Evolutionary conservation across 805 yeast species (phyloP), one percentile per base, ranked within the genome.

Genomic region (Blastobotrys attinorum): DNA sequence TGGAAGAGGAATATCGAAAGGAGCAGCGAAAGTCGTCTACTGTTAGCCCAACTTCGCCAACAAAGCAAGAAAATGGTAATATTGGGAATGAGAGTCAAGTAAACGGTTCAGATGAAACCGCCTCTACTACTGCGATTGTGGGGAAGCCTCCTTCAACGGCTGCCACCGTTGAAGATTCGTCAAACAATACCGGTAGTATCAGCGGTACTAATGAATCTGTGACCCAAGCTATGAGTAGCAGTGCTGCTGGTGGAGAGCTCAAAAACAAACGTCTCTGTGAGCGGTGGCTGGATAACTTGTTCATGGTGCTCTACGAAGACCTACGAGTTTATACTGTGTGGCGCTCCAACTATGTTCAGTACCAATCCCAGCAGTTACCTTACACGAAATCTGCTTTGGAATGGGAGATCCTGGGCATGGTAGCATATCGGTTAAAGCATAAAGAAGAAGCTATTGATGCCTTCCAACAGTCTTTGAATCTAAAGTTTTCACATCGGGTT

Each of bases 351-450:
- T 74, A 75, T 52, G 76, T 88, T 49, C 96, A 90, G 63, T 82
- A 83, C 65, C 88, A 83, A 61, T 86, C 94, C 4, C 95, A 87
- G 60, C 85, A 86, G 62, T 71, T 86, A 61, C 79, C 77, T 35
- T 83, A 82, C 61, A 77, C 76, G 54, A 88, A 85, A 58, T 68
- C 81, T 22, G 79, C 96, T 0, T 66, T 83, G 45, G 97, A 89
- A 63, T 89, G 97, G 96, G 96, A 94, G 64, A 69, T 86, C 29
- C 71, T 89, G 49, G 99, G 99, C 1, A 69, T 77, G 54, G 80
- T 88, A 39, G 94, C 97, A 1, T 76, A 73, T 54, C 75, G 98
- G 51, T 70, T 94, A 51, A 87, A 88, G 49, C 96, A 90, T 61
- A 72, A 67, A 50, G 85, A 81, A 53, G 97, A 88, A 62, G 96